Conservation (phyloP, 176 grass and related monocot genomes). For the Musa beccarii region DNA sequence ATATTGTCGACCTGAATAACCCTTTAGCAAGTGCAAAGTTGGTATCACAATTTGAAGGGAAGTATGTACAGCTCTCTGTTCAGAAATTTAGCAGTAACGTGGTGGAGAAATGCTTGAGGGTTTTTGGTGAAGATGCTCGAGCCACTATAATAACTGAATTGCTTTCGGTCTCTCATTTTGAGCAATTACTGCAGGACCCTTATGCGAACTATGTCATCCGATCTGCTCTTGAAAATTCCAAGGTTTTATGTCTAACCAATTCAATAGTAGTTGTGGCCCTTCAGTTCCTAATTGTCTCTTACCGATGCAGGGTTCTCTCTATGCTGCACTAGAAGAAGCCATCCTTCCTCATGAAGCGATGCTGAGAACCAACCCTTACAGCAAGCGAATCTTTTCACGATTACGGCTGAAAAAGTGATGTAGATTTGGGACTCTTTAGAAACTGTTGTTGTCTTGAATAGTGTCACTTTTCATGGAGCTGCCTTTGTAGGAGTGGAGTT, state of each 20-base stretch:
- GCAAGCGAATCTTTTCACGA: conserved; percentile 71
- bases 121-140: conserved; percentile 49
- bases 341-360: conserved; percentile 48
- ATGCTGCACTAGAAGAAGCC: conserved; percentile 39
- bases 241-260: conserved; percentile 34
- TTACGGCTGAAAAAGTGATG: conserved; percentile 52
- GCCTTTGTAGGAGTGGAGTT: no score
- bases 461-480: no score
- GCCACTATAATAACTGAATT: conserved; percentile 50
- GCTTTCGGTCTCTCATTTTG: conserved; percentile 38
- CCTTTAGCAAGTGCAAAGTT: conserved; percentile 37
- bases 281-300: neutral
- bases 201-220: conserved; percentile 87
- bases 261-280: neutral
- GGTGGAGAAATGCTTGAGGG: conserved; percentile 81
- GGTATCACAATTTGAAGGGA: conserved; percentile 50
- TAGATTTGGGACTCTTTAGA: neutral
- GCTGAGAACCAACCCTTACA: conserved; percentile 64
- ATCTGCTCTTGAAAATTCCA: conserved; percentile 62
- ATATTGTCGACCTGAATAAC: conserved; percentile 39
- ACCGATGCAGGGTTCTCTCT: conserved; percentile 42
- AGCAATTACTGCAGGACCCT: conserved; percentile 61
- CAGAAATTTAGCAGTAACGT: conserved; percentile 91
- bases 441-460: neutral
- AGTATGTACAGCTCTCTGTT: conserved; percentile 51